Conservation (phyloP, 2,329 filamentous ascomycete species). For the Elsinoe perseae region DNA sequence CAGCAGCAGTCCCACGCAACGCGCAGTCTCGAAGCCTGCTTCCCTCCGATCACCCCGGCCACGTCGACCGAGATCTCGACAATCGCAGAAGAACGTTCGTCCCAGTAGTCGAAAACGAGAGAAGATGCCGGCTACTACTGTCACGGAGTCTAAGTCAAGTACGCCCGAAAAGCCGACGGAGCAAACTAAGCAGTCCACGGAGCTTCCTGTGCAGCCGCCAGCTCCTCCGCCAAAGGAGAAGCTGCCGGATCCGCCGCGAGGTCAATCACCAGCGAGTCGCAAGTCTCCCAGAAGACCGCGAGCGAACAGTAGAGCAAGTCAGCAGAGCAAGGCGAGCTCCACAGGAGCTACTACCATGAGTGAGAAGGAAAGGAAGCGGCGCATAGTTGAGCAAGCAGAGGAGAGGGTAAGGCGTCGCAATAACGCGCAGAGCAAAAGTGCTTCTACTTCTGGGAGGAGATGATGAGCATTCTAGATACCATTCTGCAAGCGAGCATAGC, state of each 20-base stretch:
- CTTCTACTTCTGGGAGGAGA: slow-evolving; percentile 5
- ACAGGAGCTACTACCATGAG: slow-evolving; percentile 15
- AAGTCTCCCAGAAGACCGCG: slow-evolving; percentile 9
- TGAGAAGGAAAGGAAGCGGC: slow-evolving; percentile 30
- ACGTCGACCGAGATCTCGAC: not conserved
- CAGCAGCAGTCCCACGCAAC: slow-evolving; percentile 22
- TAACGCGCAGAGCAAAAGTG: slow-evolving; percentile 19
- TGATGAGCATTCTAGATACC: slow-evolving; percentile 6
- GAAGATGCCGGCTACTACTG: slow-evolving; percentile 1
- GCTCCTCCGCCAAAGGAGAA: slow-evolving; percentile 17
- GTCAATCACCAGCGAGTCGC: not conserved
- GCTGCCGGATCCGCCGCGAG: slow-evolving; percentile 18
- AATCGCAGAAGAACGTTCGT: not conserved
- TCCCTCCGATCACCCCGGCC: slow-evolving; percentile 13
- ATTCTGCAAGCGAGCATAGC: slow-evolving; percentile 8
- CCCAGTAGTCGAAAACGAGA: slow-evolving; percentile 4
- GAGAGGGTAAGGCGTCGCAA: slow-evolving; percentile 23
- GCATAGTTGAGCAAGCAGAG: slow-evolving; percentile 28
- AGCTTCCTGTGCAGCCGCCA: not conserved
- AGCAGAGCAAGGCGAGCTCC: slow-evolving; percentile 9
- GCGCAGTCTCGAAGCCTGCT: slow-evolving; percentile 5
- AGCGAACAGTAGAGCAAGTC: slow-evolving; percentile 3
- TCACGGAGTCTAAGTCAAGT: not conserved
- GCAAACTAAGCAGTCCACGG: slow-evolving; percentile 15
- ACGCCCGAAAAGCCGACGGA: slow-evolving; percentile 18